Percentiles rank a stretch among this genome's conserved stretches.
phyloP scores from a whole-genome alignment of 1,284 basidiomycete genomes.

The Sporisorium exsertum region DNA sequence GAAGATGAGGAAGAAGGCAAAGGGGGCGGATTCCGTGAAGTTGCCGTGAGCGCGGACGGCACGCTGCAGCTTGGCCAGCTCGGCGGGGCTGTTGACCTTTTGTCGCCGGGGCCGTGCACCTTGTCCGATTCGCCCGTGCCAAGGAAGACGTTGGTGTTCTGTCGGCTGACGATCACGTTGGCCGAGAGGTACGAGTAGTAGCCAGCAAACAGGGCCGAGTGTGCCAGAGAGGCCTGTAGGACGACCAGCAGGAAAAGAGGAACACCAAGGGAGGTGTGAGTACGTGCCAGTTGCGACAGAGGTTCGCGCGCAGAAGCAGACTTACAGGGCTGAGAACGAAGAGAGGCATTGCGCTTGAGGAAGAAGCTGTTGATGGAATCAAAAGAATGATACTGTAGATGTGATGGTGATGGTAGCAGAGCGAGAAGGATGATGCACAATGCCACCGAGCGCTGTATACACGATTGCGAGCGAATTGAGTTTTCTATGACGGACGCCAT shows the following conservation, averaged over 20 bases:
- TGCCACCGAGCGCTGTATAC: background rate
- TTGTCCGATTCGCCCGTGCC: constrained; percentile 44
- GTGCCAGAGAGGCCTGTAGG: constrained; percentile 67
- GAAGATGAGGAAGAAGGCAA: constrained; percentile 67
- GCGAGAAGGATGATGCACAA: background rate
- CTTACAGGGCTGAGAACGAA: constrained; percentile 66
- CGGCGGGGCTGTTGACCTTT: constrained; percentile 34
- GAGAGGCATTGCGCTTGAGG: constrained; percentile 61
- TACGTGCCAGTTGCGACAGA: background rate
- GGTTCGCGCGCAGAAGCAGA: background rate
- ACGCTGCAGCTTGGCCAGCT: constrained; percentile 54
- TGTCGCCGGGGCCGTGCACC: constrained; percentile 26
- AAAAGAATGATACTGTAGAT: constrained; percentile 1
- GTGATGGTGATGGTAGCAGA: constrained; percentile 9
- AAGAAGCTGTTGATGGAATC: background rate
- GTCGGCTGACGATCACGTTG: constrained; percentile 56
- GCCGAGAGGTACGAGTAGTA: constrained; percentile 64
- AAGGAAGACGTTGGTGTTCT: constrained; percentile 59
- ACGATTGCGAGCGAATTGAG: background rate
- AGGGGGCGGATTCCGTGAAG: constrained; percentile 64
- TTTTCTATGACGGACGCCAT: background rate
- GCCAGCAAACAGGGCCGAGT: constrained; percentile 67
- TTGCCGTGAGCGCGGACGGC: constrained; percentile 65
- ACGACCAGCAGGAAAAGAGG: too few species aligned
- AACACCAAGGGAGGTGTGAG: background rate